These are phyloP conservation scores for Vigna radiata DNA, from an alignment of 306 rosid genomes.

Conservation along the genomic window DNA sequence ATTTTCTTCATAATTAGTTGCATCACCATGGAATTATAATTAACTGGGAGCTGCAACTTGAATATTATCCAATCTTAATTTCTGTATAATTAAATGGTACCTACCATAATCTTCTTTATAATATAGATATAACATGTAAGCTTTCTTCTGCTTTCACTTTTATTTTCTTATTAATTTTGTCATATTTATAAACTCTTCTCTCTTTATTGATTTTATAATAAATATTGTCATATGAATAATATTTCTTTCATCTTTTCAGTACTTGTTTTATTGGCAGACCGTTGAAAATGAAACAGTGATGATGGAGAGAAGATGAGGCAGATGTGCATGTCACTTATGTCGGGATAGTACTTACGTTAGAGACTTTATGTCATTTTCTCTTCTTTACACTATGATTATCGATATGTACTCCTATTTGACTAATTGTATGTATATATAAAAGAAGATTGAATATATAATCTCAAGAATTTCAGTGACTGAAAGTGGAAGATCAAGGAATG, in stretches of 20 bases:
- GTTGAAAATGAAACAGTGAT: constrained; percentile 1
- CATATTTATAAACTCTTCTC: too few species aligned
- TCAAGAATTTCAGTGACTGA: constrained; percentile 13
- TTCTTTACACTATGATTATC: not conserved
- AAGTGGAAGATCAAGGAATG: not conserved
- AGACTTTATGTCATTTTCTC: not conserved
- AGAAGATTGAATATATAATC: not conserved
- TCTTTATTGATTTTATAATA: too few species aligned
- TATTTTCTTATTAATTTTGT: not conserved
- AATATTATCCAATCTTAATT: too few species aligned
- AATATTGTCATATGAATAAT: too few species aligned
- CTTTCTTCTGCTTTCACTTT: not conserved
- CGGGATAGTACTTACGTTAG: not conserved
- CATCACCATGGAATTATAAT: too few species aligned
- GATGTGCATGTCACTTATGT: not conserved
- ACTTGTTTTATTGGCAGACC: not conserved
- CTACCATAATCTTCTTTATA: too few species aligned
- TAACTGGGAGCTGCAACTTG: too few species aligned
- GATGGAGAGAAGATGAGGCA: not conserved
- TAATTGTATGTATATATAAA: not conserved
- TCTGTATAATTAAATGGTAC: too few species aligned
- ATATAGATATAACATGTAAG: not conserved
- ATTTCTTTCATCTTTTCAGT: too few species aligned
- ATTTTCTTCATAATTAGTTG: not conserved
- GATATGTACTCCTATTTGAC: not conserved